Evolutionary conservation across 2,329 filamentous ascomycete species (phyloP).

Genomic region (Madurella mycetomatis): DNA sequence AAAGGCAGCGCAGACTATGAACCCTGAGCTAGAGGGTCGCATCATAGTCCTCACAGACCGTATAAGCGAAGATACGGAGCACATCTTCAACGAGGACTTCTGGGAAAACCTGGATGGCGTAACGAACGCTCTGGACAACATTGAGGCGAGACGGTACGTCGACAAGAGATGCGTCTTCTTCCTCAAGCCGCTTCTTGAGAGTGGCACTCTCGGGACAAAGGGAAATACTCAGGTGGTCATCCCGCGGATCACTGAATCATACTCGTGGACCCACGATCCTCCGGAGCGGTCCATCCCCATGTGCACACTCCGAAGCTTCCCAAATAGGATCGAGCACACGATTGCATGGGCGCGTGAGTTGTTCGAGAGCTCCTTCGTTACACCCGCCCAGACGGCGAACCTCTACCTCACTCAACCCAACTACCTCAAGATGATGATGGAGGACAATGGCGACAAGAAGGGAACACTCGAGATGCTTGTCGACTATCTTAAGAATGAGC

Average conservation of each 20-base stretch:
- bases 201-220: slow-evolving; percentile 96
- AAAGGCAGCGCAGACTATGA: slow-evolving; percentile 88
- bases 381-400: slow-evolving; percentile 90
- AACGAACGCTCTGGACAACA: slow-evolving; percentile 95
- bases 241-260: slow-evolving; percentile 88
- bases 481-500: slow-evolving; percentile 86
- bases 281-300: slow-evolving; percentile 99
- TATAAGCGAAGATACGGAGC: slow-evolving; percentile 86
- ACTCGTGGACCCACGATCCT: slow-evolving; percentile 90
- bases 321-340: slow-evolving; percentile 96
- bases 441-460: slow-evolving; percentile 93
- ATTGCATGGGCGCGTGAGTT: slow-evolving; percentile 97
- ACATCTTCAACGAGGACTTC: slow-evolving; percentile 90
- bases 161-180: slow-evolving; percentile 97
- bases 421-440: slow-evolving; percentile 80
- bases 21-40: slow-evolving; percentile 82
- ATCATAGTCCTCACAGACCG: slow-evolving; percentile 84
- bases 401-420: slow-evolving; percentile 87
- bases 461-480: slow-evolving; percentile 85
- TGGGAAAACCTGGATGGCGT: slow-evolving; percentile 85
- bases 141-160: slow-evolving; percentile 94
- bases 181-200: slow-evolving; percentile 93
- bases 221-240: slow-evolving; percentile 97
- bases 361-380: slow-evolving; percentile 91
- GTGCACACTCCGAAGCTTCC: slow-evolving; percentile 96